phyloP scores from a whole-genome alignment of 345 rosid species.

The Populus ilicifolia region DNA sequence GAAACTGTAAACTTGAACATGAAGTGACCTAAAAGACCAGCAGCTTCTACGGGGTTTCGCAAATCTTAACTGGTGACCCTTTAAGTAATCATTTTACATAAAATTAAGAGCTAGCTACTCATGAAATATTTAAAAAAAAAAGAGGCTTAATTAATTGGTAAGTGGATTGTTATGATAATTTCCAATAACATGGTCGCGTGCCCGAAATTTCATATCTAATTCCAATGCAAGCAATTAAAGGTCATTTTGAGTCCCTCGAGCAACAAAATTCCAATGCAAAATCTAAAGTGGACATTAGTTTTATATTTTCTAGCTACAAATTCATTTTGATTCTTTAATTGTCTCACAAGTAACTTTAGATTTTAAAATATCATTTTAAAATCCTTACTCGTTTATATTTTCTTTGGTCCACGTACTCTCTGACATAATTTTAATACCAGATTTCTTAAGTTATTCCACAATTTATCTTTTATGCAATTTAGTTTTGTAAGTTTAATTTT shows the following conservation, averaged over 20 bases:
- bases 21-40: slow-evolving; percentile 14
- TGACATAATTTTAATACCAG: too few species aligned
- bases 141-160: background rate
- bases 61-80: slow-evolving; percentile 32
- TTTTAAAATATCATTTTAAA: too few species aligned
- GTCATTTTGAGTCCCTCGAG: background rate
- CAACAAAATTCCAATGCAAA: background rate
- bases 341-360: too few species aligned
- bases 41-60: slow-evolving; percentile 15
- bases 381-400: too few species aligned
- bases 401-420: too few species aligned
- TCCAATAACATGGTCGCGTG: background rate
- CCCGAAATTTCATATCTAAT: background rate
- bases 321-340: too few species aligned
- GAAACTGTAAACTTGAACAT: slow-evolving; percentile 15
- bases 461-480: too few species aligned
- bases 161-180: background rate
- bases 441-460: too few species aligned
- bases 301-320: too few species aligned
- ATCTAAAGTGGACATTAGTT: background rate
- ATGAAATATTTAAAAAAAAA: background rate
- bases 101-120: too few species aligned
- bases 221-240: background rate
- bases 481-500: too few species aligned
- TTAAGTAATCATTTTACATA: background rate